phyloP scores from a whole-genome alignment of 108 stramenopile genomes.

The Mayamaea pseudoterrestris region DNA sequence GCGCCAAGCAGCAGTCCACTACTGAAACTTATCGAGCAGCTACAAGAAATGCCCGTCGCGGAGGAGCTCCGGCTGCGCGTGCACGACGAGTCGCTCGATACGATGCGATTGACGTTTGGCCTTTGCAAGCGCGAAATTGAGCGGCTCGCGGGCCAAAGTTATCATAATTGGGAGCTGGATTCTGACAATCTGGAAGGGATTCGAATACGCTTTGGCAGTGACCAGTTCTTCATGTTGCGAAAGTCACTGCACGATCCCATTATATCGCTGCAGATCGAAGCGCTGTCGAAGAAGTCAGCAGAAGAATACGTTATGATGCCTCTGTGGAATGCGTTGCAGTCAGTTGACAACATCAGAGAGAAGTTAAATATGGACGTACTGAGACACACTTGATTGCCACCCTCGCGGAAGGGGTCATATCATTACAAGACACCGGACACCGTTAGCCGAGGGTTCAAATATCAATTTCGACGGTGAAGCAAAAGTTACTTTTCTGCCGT shows the following conservation, averaged over 20 bases:
- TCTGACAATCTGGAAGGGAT: conserved; percentile 66
- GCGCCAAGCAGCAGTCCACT: conserved; percentile 14
- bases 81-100: conserved; percentile 46
- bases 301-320: too few relatives aligned
- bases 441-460: too few relatives aligned
- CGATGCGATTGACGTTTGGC: conserved; percentile 35
- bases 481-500: too few relatives aligned
- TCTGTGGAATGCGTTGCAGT: too few relatives aligned
- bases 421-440: too few relatives aligned
- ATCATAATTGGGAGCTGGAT: conserved; percentile 43
- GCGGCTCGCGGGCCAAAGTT: not conserved
- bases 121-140: conserved; percentile 25
- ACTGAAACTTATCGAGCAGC: conserved; percentile 41
- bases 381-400: too few relatives aligned
- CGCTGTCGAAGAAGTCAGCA: too few relatives aligned
- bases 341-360: too few relatives aligned
- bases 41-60: conserved; percentile 54
- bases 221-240: conserved; percentile 76
- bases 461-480: too few relatives aligned
- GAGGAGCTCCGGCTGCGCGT: conserved; percentile 47
- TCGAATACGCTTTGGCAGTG: conserved; percentile 37
- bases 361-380: too few relatives aligned
- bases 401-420: too few relatives aligned
- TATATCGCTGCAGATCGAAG: conserved; percentile 69
- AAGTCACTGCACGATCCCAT: conserved; percentile 79